phyloP scores from a whole-genome alignment of 139 green algal species.

The Tetradesmus lagerheimii region DNA sequence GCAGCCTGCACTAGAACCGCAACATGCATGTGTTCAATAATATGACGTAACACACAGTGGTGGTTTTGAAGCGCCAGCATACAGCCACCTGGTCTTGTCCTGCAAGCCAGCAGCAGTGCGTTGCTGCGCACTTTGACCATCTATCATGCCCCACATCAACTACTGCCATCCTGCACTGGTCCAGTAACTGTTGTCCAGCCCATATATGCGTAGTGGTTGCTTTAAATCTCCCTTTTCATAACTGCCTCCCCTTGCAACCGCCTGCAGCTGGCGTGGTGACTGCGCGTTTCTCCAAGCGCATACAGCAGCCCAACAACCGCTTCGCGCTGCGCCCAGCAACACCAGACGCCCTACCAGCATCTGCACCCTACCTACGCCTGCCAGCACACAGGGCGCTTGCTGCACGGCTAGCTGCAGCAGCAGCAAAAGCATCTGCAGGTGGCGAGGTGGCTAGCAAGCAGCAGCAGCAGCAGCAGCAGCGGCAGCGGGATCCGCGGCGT shows the following conservation, averaged over 20 bases:
- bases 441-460: background rate
- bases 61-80: no score
- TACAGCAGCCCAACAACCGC: conserved; percentile 13
- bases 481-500: conserved; percentile 11
- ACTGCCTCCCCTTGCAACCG: background rate
- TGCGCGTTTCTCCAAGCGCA: background rate
- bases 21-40: no score
- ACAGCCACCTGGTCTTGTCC: no score
- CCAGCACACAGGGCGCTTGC: conserved; percentile 12
- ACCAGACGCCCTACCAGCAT: background rate
- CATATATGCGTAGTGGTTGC: no score
- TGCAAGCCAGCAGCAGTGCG: background rate
- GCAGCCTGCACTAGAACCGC: no score
- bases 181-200: no score
- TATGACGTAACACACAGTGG: no score
- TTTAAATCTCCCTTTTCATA: no score
- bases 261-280: background rate
- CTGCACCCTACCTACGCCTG: background rate
- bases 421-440: background rate
- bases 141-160: no score
- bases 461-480: conserved; percentile 11
- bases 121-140: background rate
- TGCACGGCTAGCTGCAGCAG: conserved; percentile 1
- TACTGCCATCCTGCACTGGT: no score
- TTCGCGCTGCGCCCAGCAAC: background rate